phyloP scores from a whole-genome alignment of 176 grass and related monocot species.

The Tuctoria greenei region DNA sequence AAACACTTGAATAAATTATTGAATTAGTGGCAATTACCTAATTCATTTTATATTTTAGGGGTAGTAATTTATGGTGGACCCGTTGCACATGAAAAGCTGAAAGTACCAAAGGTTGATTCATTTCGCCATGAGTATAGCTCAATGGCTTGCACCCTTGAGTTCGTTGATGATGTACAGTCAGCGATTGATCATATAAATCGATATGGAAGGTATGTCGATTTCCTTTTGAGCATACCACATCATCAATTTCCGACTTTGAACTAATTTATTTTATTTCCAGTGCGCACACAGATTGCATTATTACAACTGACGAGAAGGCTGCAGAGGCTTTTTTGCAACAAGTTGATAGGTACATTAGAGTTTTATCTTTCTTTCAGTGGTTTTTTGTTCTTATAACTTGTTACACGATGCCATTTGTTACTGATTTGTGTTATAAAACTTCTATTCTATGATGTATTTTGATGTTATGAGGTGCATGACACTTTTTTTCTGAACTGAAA shows the following conservation, averaged over 20 bases:
- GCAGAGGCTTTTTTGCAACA: slow-evolving; percentile 78
- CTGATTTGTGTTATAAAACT: background rate
- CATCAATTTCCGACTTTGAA: background rate
- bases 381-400: slow-evolving; percentile 11
- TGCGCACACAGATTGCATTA: slow-evolving; percentile 91
- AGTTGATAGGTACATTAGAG: slow-evolving; percentile 83
- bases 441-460: background rate
- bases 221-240: background rate
- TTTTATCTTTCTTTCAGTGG: background rate
- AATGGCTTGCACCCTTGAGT: slow-evolving; percentile 88
- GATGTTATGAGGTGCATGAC: slow-evolving; percentile 5
- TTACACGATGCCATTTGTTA: background rate
- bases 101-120: slow-evolving; percentile 68
- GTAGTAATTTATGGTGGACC: slow-evolving; percentile 83
- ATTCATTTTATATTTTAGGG: slow-evolving; percentile 48
- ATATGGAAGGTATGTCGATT: slow-evolving; percentile 71
- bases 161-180: slow-evolving; percentile 81
- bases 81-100: slow-evolving; percentile 64
- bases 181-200: slow-evolving; percentile 91
- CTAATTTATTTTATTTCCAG: slow-evolving; percentile 43
- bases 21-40: background rate
- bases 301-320: slow-evolving; percentile 61
- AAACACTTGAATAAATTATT: background rate
- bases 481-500: slow-evolving; percentile 26
- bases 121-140: slow-evolving; percentile 90